A percentile compares a stretch with the other conserved stretches of the same genome.
These are phyloP conservation scores for Cryptosporidium viatorum DNA, from an alignment of 169 alveolate genomes.

Conservation along the genomic window DNA sequence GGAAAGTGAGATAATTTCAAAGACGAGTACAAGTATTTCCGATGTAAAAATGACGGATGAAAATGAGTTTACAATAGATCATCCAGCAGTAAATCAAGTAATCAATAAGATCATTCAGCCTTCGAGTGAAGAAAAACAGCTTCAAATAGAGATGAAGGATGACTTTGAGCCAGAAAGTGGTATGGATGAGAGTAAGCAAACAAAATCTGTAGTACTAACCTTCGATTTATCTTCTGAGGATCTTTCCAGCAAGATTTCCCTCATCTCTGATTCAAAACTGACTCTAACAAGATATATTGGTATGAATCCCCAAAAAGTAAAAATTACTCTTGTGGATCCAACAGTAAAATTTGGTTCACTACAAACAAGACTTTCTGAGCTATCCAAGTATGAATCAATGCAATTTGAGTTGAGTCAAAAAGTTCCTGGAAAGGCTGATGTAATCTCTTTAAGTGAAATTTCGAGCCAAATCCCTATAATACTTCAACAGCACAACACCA, in stretches of 20 bases:
- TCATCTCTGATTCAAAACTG: conserved; percentile 27
- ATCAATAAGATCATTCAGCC: conserved; percentile 38
- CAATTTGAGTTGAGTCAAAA: conserved; percentile 1
- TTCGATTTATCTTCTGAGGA: conserved; percentile 42
- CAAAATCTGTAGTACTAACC: conserved; percentile 31
- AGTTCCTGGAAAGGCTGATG: conserved; percentile 38
- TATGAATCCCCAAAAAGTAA: conserved; percentile 46
- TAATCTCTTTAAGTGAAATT: conserved; percentile 20
- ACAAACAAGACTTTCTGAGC: conserved; percentile 43
- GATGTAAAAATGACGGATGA: conserved; percentile 29
- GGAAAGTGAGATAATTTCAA: conserved; percentile 26
- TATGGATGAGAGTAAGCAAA: conserved; percentile 41
- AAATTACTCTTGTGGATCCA: conserved; percentile 54
- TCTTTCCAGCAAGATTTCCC: conserved; percentile 33
- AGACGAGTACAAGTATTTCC: not conserved
- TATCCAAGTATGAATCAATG: conserved; percentile 29
- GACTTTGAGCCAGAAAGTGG: conserved; percentile 46
- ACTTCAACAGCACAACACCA: conserved; percentile 60
- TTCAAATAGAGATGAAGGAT: conserved; percentile 30
- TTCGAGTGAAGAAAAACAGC: conserved; percentile 30
- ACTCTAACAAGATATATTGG: conserved; percentile 55
- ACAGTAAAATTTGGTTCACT: not conserved
- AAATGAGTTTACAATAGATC: conserved; percentile 29
- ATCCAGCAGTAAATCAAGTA: conserved; percentile 30
- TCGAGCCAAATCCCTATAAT: conserved; percentile 31